Evolutionary conservation across 2,329 filamentous ascomycete genomes (phyloP).

Genomic region (Alternaria dauci): DNA sequence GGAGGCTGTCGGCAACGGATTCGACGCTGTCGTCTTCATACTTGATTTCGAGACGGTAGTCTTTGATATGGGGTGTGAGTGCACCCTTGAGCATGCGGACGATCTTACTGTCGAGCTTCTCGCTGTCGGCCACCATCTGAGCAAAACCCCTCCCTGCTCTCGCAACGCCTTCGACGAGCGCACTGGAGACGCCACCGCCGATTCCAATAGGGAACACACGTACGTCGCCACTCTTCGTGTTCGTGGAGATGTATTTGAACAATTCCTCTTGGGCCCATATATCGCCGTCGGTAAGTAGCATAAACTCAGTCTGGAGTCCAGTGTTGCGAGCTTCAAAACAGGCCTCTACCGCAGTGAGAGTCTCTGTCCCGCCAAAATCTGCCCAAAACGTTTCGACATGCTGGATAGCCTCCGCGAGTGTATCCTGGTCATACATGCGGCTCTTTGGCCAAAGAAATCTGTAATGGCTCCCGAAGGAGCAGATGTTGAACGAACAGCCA

Average conservation of each 20-base stretch:
- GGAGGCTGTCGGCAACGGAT: constrained; percentile 3
- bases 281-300: constrained; percentile 15
- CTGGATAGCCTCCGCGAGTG: not conserved
- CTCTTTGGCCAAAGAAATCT: constrained; percentile 8
- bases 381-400: constrained; percentile 7
- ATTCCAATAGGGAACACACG: constrained; percentile 16
- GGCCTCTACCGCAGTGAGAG: not conserved
- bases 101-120: constrained; percentile 15
- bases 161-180: constrained; percentile 12
- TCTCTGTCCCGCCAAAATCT: constrained; percentile 8
- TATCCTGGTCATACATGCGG: constrained; percentile 1
- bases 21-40: constrained; percentile 14
- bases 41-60: constrained; percentile 13
- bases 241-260: not conserved
- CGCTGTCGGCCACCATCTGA: constrained; percentile 9
- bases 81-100: constrained; percentile 18
- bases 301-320: constrained; percentile 4
- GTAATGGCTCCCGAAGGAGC: constrained; percentile 1
- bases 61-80: constrained; percentile 10
- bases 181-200: constrained; percentile 7
- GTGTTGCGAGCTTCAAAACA: constrained; percentile 4
- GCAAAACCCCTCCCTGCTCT: constrained; percentile 12
- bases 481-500: constrained; percentile 17
- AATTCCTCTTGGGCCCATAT: constrained; percentile 9
- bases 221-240: constrained; percentile 1